These are phyloP conservation scores for Tricholoma hemisulphureum DNA, from an alignment of 768 basidiomycete genomes.

Conservation along the genomic window DNA sequence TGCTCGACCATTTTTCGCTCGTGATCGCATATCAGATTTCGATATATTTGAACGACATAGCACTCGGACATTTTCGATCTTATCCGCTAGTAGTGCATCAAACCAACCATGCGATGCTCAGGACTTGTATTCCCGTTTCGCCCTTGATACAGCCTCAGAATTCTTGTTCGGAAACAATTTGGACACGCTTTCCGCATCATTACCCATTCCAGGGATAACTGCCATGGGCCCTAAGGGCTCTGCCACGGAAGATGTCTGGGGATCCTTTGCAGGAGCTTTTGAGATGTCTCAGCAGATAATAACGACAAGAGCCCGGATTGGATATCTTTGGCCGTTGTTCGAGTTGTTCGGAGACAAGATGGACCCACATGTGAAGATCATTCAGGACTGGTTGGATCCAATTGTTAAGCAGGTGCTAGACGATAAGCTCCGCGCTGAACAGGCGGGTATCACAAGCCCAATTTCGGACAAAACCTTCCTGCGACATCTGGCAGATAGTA, in stretches of 20 bases:
- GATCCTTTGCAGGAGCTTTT: constrained; percentile 59
- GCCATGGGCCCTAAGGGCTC: constrained; percentile 58
- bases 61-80: constrained; percentile 43
- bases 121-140: constrained; percentile 66
- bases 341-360: constrained; percentile 59
- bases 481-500: constrained; percentile 64
- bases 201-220: constrained; percentile 49
- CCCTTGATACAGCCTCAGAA: constrained; percentile 69
- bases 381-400: constrained; percentile 63
- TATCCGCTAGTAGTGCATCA: constrained; percentile 40
- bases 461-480: constrained; percentile 61
- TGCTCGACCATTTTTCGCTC: constrained; percentile 72
- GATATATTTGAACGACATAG: constrained; percentile 62
- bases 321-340: constrained; percentile 59
- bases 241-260: constrained; percentile 58
- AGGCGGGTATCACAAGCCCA: constrained; percentile 35
- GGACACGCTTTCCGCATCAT: constrained; percentile 53
- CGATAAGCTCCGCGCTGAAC: constrained; percentile 38
- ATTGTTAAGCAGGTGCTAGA: constrained; percentile 54
- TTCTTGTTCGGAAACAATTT: constrained; percentile 70
- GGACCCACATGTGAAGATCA: constrained; percentile 44
- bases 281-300: constrained; percentile 53
- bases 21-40: constrained; percentile 70
- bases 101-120: constrained; percentile 58
- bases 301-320: constrained; percentile 48